phyloP scores from a whole-genome alignment of 1,284 basidiomycete genomes.

The Fomitopsis betulina region DNA sequence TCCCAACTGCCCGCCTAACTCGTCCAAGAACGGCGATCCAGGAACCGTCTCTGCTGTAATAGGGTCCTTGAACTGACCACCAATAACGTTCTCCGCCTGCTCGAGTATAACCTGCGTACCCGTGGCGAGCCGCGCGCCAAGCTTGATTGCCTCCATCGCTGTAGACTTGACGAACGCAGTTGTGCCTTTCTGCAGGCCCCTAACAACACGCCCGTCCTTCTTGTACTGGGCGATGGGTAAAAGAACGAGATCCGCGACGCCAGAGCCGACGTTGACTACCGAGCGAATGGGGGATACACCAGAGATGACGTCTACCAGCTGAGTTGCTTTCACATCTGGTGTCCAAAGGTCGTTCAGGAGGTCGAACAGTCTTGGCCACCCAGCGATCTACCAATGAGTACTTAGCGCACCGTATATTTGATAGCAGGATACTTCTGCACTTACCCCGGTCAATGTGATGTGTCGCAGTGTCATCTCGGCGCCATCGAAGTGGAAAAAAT shows the following conservation, averaged over 20 bases:
- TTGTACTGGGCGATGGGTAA: conserved; percentile 97
- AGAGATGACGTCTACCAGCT: conserved; percentile 96
- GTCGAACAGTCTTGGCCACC: conserved; percentile 86
- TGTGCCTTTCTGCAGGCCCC: conserved; percentile 93
- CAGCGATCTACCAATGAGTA: conserved; percentile 61
- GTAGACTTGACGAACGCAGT: conserved; percentile 91
- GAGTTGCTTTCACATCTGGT: conserved; percentile 97
- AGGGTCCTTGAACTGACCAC: conserved; percentile 65
- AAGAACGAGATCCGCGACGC: conserved; percentile 92
- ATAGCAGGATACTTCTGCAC: conserved; percentile 26
- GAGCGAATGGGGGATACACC: conserved; percentile 95
- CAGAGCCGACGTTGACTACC: conserved; percentile 94
- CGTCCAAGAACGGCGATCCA: conserved; percentile 28
- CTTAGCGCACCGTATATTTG: not conserved
- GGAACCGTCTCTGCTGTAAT: conserved; percentile 67
- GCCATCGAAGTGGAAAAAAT: conserved; percentile 99
- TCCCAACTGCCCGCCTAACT: conserved; percentile 33
- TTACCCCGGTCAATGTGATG: conserved; percentile 85
- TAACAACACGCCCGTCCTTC: conserved; percentile 91
- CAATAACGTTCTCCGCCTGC: conserved; percentile 90
- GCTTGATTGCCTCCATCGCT: conserved; percentile 90
- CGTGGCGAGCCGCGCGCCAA: conserved; percentile 92
- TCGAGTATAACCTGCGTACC: conserved; percentile 97
- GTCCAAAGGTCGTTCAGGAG: conserved; percentile 97
- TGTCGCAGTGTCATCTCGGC: conserved; percentile 97